Base-by-base conservation (phyloP, 768 basidiomycete species). In the Suillus tomentosus region DNA sequence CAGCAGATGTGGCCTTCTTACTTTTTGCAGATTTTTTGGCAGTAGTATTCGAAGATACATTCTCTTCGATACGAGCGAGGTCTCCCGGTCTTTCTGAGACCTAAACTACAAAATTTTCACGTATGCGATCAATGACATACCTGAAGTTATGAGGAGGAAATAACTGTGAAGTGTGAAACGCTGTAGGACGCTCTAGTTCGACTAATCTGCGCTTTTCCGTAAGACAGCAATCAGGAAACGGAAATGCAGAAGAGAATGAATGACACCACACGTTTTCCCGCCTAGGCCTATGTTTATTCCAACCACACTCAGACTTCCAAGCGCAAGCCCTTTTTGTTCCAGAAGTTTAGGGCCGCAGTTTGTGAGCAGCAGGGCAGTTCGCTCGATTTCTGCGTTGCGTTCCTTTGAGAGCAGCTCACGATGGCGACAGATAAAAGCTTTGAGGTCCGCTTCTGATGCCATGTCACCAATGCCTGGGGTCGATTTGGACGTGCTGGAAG, bases 101-200 rank as follows among this genome's bases (percentile, higher is more conserved):
- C 24, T 60, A 8, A 40, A 37, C 37, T 37, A 40, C 19, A 13
- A 37, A 15, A 53, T 43, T 8, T 42, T 34, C 22, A 66, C 65
- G 69, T 61, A 67, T 65, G 47, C 34, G 48, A 36, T 45, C 47
- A 57, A 61, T 40, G 45, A 67, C 78, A 58, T 72, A 87, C 90
- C 94, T 86, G 68, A 98, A 87, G 0, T 86, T 90, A 77, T 98
- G 95, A 2, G 95, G 89, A 8, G 95, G 95, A 68, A 97, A 92
- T 1, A 83, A 63, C 0, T 85, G 80, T 8, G 80, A 86, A 3
- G 84, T 75, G 70, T 95, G 92, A 71, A 92, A 92, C 7, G 94
- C 95, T 11, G 85, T 76, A 0, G 94, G 91, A 62, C 94, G 80
- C 72, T 94, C 90, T 7, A 99, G 80, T 75, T 96, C 94, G 62